Percentiles rank a stretch among this genome's conserved stretches.
phyloP scores from a whole-genome alignment of 805 yeast genomes.

The Spathaspora gorwiae region DNA sequence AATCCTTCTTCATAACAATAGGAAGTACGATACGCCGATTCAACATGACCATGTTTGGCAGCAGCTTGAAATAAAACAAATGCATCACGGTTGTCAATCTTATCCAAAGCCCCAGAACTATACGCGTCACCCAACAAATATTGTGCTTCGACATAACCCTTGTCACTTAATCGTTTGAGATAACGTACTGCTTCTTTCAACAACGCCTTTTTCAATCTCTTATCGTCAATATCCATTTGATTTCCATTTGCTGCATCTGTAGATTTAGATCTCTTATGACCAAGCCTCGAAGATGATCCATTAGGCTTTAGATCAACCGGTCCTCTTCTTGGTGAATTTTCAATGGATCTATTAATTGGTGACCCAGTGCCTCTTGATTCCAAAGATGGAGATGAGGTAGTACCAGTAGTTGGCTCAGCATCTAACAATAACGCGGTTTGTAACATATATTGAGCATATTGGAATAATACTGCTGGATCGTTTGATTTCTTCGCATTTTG shows the following conservation, averaged over 20 bases:
- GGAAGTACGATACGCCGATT: slow-evolving; percentile 87
- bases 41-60: slow-evolving; percentile 90
- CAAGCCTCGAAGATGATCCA: not conserved
- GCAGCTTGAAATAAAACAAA: slow-evolving; percentile 77
- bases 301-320: slow-evolving; percentile 5
- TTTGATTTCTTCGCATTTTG: slow-evolving; percentile 78
- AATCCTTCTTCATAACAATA: slow-evolving; percentile 90
- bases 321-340: slow-evolving; percentile 15
- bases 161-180: slow-evolving; percentile 66
- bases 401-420: slow-evolving; percentile 10
- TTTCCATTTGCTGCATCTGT: slow-evolving; percentile 12
- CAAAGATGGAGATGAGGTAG: slow-evolving; percentile 8
- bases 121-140: slow-evolving; percentile 88
- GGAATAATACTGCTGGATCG: slow-evolving; percentile 83
- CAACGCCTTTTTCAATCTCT: slow-evolving; percentile 47
- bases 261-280: slow-evolving; percentile 21
- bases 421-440: slow-evolving; percentile 74
- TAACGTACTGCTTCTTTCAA: slow-evolving; percentile 74
- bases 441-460: slow-evolving; percentile 85
- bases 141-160: slow-evolving; percentile 86
- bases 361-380: slow-evolving; percentile 4
- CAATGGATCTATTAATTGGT: slow-evolving; percentile 5
- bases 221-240: slow-evolving; percentile 11
- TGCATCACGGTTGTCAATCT: slow-evolving; percentile 73
- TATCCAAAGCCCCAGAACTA: slow-evolving; percentile 79